A percentile compares a stretch with the other conserved stretches of the same genome.
Evolutionary conservation across 148 eudicot genomes (phyloP).

Genomic region (Rhododendron kiyosumense): DNA sequence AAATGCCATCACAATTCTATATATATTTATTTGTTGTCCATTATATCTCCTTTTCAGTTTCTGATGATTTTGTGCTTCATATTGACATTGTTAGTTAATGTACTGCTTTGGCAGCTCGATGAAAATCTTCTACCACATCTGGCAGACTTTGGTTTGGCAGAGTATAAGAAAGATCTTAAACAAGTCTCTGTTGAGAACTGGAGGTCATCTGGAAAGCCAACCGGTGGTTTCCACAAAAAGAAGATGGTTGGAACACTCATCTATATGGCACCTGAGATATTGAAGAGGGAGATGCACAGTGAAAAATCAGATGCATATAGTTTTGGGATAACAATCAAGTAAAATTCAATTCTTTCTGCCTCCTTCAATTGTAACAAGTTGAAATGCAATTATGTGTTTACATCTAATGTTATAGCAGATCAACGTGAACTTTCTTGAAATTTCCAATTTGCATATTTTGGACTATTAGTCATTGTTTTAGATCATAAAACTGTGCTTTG

Average conservation of each 20-base stretch:
- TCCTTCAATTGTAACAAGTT: conserved; percentile 2
- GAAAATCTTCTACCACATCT: conserved; percentile 58
- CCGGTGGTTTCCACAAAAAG: conserved; percentile 96
- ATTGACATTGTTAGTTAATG: not conserved
- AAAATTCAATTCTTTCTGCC: conserved; percentile 8
- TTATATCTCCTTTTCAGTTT: not conserved
- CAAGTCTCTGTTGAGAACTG: conserved; percentile 58
- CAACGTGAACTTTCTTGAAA: not conserved
- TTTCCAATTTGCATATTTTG: not conserved
- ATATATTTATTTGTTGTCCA: not conserved
- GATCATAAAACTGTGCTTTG: not conserved
- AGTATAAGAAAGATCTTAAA: conserved; percentile 63
- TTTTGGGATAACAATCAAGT: conserved; percentile 87
- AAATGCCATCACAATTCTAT: conserved; percentile 26
- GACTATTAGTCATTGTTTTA: not conserved
- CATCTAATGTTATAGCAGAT: not conserved
- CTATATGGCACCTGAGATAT: conserved; percentile 98
- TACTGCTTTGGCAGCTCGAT: conserved; percentile 51
- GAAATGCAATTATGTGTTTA: not conserved
- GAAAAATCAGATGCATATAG: conserved; percentile 96
- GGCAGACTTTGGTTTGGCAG: conserved; percentile 95
- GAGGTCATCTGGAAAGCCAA: conserved; percentile 95
- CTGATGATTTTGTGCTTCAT: not conserved
- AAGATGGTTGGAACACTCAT: conserved; percentile 96
- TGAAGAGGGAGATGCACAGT: conserved; percentile 75